A percentile compares a stretch with the other conserved stretches of the same genome.
These are phyloP conservation scores for Davidsoniella virescens DNA, from an alignment of 2,329 filamentous ascomycete species.

Conservation along the genomic window DNA sequence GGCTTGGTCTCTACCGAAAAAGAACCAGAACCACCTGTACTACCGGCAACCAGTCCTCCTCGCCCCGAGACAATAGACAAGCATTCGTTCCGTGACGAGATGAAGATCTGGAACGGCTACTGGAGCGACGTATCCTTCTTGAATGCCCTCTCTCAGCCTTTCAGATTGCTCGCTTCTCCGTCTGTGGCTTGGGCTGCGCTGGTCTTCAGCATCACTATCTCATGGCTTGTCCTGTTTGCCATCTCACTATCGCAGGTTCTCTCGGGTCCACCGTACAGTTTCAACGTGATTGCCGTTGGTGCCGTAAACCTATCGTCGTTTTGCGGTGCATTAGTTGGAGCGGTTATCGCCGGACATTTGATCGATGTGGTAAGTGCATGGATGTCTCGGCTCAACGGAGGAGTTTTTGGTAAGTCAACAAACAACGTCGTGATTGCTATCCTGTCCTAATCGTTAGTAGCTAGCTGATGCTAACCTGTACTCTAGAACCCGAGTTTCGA, in stretches of 20 bases:
- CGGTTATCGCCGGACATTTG: slow-evolving; percentile 19
- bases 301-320: slow-evolving; percentile 12
- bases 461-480: not conserved
- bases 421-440: not conserved
- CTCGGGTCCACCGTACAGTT: slow-evolving; percentile 22
- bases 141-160: slow-evolving; percentile 22
- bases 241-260: slow-evolving; percentile 23
- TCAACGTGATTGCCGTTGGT: slow-evolving; percentile 21
- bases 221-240: slow-evolving; percentile 19
- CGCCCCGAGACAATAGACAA: too few relatives aligned
- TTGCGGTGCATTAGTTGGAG: slow-evolving; percentile 18
- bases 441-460: not conserved
- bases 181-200: slow-evolving; percentile 24
- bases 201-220: slow-evolving; percentile 24
- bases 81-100: too few relatives aligned
- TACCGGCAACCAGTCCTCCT: not conserved
- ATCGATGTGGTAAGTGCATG: slow-evolving; percentile 21
- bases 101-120: slow-evolving; percentile 21
- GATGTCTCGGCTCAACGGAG: slow-evolving; percentile 22
- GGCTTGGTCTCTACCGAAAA: too few relatives aligned
- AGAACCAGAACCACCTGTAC: too few relatives aligned
- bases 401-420: slow-evolving; percentile 19
- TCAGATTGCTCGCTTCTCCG: slow-evolving; percentile 21
- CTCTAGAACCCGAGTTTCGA: slow-evolving; percentile 23
- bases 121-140: slow-evolving; percentile 23